These are phyloP conservation scores for Pilatotrama ljubarskyi DNA, from an alignment of 768 basidiomycete species.

Conservation along the genomic window DNA sequence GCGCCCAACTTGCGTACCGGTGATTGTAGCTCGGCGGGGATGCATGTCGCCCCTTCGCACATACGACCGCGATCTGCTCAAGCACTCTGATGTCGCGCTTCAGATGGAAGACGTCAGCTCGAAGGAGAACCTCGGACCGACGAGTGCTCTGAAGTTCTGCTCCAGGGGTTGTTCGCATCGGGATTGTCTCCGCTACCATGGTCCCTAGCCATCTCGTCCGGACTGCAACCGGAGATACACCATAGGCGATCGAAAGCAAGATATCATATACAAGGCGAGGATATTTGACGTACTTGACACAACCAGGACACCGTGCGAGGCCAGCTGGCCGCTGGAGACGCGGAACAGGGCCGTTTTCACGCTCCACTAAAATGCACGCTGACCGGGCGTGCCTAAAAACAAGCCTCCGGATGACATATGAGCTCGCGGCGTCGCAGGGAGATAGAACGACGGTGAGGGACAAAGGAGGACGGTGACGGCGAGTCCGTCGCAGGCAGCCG, in stretches of 20 bases:
- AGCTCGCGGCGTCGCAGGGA: neutral
- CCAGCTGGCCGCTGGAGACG: neutral
- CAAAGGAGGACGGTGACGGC: neutral
- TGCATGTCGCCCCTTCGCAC: constrained; percentile 9
- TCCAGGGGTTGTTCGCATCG: neutral
- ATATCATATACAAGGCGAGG: neutral
- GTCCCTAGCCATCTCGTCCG: neutral
- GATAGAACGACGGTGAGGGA: neutral
- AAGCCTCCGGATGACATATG: neutral
- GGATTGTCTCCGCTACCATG: neutral
- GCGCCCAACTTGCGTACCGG: constrained; percentile 1
- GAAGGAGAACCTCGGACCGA: constrained; percentile 14
- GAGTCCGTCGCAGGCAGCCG: neutral
- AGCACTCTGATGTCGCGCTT: neutral
- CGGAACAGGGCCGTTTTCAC: too few relatives aligned
- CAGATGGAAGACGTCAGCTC: neutral
- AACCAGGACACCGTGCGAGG: neutral
- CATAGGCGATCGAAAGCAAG: neutral
- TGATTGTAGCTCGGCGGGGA: constrained; percentile 10
- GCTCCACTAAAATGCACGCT: neutral
- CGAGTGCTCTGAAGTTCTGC: constrained; percentile 9
- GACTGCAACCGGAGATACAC: constrained; percentile 5
- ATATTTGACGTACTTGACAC: neutral
- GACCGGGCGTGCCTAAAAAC: neutral
- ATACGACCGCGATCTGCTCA: neutral